These are phyloP conservation scores for Cenococcum geophilum DNA, from an alignment of 495 filamentous ascomycete genomes.

Conservation along the genomic window DNA sequence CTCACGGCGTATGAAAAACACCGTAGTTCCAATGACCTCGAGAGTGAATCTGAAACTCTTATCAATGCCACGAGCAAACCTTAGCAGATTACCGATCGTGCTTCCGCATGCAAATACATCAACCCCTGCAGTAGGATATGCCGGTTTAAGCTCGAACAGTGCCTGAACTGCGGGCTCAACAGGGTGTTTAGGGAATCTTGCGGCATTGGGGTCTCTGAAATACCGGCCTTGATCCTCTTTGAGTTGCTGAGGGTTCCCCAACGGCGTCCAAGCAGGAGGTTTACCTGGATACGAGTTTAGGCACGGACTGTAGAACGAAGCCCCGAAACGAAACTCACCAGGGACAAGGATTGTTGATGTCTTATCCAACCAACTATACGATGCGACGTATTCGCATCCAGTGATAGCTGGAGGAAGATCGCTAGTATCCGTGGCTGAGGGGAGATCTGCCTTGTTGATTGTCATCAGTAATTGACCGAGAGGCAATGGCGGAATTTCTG, in stretches of 20 bases:
- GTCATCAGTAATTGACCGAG: slow-evolving; percentile 6
- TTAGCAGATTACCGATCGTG: slow-evolving; percentile 52
- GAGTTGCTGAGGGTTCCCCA: slow-evolving; percentile 37
- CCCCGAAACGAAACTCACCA: slow-evolving; percentile 37
- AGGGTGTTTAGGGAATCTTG: slow-evolving; percentile 50
- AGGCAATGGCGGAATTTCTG: slow-evolving; percentile 12
- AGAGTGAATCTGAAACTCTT: slow-evolving; percentile 54
- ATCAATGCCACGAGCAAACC: slow-evolving; percentile 46
- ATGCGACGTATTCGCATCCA: slow-evolving; percentile 42
- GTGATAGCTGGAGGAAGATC: slow-evolving; percentile 16
- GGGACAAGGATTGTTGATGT: slow-evolving; percentile 47
- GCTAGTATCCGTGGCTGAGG: not conserved
- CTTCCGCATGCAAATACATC: slow-evolving; percentile 59
- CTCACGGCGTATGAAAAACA: slow-evolving; percentile 57
- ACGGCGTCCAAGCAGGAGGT: slow-evolving; percentile 56
- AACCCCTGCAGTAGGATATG: slow-evolving; percentile 40
- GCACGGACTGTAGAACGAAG: not conserved
- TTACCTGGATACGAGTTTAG: slow-evolving; percentile 40
- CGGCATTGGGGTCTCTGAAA: slow-evolving; percentile 59
- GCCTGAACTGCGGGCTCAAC: slow-evolving; percentile 54
- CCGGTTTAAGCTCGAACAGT: slow-evolving; percentile 36
- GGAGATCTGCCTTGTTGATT: not conserved
- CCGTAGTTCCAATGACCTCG: slow-evolving; percentile 53
- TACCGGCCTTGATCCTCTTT: slow-evolving; percentile 48
- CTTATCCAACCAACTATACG: slow-evolving; percentile 51